Evolutionary conservation across 139 green algal species (phyloP).

Genomic region (Astrephomene gubernaculifera): DNA sequence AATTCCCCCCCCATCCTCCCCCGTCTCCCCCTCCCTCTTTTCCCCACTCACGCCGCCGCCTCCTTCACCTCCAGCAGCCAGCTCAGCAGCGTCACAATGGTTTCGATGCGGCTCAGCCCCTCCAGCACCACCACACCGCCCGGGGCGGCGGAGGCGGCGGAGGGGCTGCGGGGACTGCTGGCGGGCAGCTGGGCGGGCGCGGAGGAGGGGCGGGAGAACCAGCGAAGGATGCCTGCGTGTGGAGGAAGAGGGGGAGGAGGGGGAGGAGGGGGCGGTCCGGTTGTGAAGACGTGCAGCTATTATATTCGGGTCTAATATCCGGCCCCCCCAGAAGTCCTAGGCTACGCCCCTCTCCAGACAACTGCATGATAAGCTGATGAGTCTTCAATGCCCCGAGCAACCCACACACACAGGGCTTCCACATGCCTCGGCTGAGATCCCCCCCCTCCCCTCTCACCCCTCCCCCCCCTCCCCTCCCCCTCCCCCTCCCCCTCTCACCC

Average conservation of each 20-base stretch:
- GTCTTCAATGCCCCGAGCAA: too few species aligned
- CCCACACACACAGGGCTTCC: not conserved
- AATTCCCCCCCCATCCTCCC: not conserved
- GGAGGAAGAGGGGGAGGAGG: not conserved
- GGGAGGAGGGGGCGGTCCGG: not conserved
- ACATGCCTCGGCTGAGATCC: too few species aligned
- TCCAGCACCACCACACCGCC: conserved; percentile 34
- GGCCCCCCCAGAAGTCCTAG: too few species aligned
- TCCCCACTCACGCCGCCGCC: conserved; percentile 14
- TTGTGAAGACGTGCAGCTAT: too few species aligned
- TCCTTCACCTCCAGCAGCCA: conserved; percentile 33
- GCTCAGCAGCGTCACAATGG: conserved; percentile 44
- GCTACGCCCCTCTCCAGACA: too few species aligned
- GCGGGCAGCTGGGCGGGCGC: not conserved
- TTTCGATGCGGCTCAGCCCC: conserved; percentile 40
- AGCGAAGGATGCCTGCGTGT: conserved; percentile 20
- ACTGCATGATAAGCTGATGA: too few species aligned
- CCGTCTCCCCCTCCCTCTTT: not conserved
- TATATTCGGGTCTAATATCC: too few species aligned
- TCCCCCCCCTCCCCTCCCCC: not conserved
- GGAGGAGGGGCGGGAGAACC: conserved; percentile 15
- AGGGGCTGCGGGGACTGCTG: not conserved
- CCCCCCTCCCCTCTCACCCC: not conserved
- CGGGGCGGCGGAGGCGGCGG: not conserved
- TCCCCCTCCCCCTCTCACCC: conserved; percentile 7